A percentile compares a stretch with the other conserved stretches of the same genome.
These are phyloP conservation scores for Vaccinium corymbosum DNA, from an alignment of 148 eudicot species.

Conservation along the genomic window DNA sequence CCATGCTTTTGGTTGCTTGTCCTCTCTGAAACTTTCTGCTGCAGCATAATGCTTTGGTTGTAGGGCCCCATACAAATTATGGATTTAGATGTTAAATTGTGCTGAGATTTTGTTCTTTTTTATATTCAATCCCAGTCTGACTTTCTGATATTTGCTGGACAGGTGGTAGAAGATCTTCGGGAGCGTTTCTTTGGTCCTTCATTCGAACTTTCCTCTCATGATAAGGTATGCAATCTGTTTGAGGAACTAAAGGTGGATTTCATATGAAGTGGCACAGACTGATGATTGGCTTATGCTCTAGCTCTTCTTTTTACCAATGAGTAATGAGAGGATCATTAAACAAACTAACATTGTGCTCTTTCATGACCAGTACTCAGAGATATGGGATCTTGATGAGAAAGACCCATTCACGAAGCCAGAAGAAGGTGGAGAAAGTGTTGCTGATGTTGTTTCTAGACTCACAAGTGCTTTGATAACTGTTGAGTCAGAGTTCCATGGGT, in stretches of 20 bases:
- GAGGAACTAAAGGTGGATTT: not conserved
- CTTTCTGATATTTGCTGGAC: slow-evolving; percentile 11
- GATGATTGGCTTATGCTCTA: not conserved
- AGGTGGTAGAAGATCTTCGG: slow-evolving; percentile 69
- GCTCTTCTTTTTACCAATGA: not conserved
- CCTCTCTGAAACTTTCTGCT: not conserved
- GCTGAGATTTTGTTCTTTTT: not conserved
- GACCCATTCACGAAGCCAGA: slow-evolving; percentile 74
- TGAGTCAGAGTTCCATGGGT: slow-evolving; percentile 72
- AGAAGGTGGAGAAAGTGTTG: slow-evolving; percentile 96
- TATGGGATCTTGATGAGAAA: slow-evolving; percentile 85
- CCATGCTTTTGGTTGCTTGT: not conserved
- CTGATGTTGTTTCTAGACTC: slow-evolving; percentile 86
- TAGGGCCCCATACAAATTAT: not conserved
- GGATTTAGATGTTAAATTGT: not conserved
- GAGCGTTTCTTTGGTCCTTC: slow-evolving; percentile 90
- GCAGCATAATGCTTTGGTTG: no score
- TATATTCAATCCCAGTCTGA: slow-evolving; percentile 9
- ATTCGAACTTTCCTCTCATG: slow-evolving; percentile 74
- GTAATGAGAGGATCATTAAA: not conserved
- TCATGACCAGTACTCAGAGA: slow-evolving; percentile 60
- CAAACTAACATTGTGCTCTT: not conserved
- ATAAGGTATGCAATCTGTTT: slow-evolving; percentile 44
- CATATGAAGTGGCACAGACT: not conserved
- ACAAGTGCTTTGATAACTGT: slow-evolving; percentile 52